phyloP scores from a whole-genome alignment of 2,329 filamentous ascomycete species.

The Fusarium duplospermum region DNA sequence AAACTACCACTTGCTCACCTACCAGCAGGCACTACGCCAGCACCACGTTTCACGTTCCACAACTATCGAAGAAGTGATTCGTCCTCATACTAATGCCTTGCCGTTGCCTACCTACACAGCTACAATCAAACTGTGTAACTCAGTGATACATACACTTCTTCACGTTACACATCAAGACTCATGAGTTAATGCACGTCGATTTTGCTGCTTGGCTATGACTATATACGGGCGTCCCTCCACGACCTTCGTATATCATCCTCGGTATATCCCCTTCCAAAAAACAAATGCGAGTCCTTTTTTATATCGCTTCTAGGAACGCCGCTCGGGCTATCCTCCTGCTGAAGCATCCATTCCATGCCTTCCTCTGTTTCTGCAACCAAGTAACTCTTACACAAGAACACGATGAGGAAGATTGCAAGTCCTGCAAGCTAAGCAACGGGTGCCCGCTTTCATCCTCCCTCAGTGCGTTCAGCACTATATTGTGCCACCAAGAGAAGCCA shows the following conservation, averaged over 20 bases:
- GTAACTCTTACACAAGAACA: slow-evolving; percentile 5
- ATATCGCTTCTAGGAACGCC: neutral
- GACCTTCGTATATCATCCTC: neutral
- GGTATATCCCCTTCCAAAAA: slow-evolving; percentile 2
- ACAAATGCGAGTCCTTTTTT: slow-evolving; percentile 12
- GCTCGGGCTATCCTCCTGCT: neutral
- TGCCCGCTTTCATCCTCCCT: neutral
- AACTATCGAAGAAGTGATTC: neutral
- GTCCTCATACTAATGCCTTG: neutral
- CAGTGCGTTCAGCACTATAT: neutral
- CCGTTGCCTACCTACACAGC: neutral
- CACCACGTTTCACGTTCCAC: neutral
- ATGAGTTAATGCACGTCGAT: neutral
- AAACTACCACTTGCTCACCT: neutral
- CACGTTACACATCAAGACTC: neutral
- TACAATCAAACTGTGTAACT: neutral
- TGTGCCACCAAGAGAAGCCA: slow-evolving; percentile 5
- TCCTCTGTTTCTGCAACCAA: neutral
- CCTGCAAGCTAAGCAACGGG: neutral
- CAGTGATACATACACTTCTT: neutral
- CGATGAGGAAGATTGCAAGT: neutral
- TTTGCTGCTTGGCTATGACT: neutral
- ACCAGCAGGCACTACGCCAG: neutral
- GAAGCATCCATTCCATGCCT: neutral
- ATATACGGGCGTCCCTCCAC: slow-evolving; percentile 11